Percentiles rank a stretch among this genome's conserved stretches.
Evolutionary conservation across 208 protist genomes (phyloP).

Genomic region (Plasmodiophora brassicae): DNA sequence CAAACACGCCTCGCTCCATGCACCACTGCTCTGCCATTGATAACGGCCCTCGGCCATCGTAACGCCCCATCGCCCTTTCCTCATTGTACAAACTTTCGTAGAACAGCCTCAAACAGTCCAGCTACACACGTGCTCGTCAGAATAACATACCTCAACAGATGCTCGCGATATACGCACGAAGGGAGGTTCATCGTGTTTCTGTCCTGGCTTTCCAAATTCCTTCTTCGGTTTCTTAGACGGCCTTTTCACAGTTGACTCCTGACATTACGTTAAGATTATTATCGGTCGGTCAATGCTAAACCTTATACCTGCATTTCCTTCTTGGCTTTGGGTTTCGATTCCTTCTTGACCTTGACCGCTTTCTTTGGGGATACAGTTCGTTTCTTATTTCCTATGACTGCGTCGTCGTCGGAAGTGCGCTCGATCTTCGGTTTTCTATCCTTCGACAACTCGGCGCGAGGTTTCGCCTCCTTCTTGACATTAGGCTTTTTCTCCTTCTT

Average conservation of each 20-base stretch:
- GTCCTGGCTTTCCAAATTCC: neutral
- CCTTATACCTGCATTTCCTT: too few species aligned
- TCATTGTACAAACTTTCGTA: constrained; percentile 1
- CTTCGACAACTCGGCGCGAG: neutral
- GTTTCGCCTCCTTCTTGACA: neutral
- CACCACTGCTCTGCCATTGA: neutral
- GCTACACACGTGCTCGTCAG: neutral
- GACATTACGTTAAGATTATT: too few species aligned
- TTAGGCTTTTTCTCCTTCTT: neutral
- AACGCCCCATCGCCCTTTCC: neutral
- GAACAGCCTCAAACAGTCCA: constrained; percentile 4
- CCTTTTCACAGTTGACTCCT: neutral
- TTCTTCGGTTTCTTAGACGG: constrained; percentile 9
- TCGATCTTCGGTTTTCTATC: neutral
- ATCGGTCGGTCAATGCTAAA: too few species aligned
- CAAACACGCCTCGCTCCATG: neutral
- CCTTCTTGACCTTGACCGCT: neutral
- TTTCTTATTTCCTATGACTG: neutral
- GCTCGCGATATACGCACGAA: neutral
- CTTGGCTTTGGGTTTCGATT: neutral
- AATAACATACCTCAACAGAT: neutral
- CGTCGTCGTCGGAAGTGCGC: neutral
- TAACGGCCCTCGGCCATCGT: neutral
- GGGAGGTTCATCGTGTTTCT: neutral
- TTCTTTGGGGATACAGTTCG: neutral